These are phyloP conservation scores for Leccinum subgranulosum DNA, from an alignment of 768 basidiomycete genomes.

Conservation along the genomic window DNA sequence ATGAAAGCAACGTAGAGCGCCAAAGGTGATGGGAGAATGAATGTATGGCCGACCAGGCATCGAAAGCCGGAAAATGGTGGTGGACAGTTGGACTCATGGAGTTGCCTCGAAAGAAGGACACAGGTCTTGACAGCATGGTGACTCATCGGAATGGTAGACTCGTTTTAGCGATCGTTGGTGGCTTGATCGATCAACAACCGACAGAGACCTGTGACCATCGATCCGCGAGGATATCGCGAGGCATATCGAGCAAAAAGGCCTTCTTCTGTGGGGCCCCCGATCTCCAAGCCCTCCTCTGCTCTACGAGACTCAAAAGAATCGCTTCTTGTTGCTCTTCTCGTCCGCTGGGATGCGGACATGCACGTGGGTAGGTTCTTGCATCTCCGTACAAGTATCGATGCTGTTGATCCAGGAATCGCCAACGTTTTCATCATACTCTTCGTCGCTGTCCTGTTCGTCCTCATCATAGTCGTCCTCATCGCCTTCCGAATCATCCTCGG, in stretches of 20 bases:
- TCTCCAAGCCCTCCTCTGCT: neutral
- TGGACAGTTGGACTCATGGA: neutral
- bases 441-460: constrained; percentile 12
- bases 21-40: neutral
- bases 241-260: constrained; percentile 1
- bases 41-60: neutral
- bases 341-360: constrained; percentile 75
- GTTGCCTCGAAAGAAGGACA: neutral
- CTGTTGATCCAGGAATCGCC: constrained; percentile 87
- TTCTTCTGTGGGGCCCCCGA: neutral
- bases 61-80: neutral
- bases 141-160: neutral
- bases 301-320: constrained; percentile 55
- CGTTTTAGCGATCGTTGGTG: neutral
- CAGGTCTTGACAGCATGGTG: neutral
- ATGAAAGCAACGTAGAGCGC: neutral
- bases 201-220: constrained; percentile 4
- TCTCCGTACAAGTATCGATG: constrained; percentile 64
- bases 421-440: constrained; percentile 63
- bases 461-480: constrained; percentile 37
- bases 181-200: constrained; percentile 12
- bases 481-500: constrained; percentile 34
- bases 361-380: constrained; percentile 49
- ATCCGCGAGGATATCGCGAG: constrained; percentile 14
- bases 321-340: constrained; percentile 69